These are phyloP conservation scores for Escallonia herrerae DNA, from an alignment of 129 eudicot genomes.

Conservation along the genomic window DNA sequence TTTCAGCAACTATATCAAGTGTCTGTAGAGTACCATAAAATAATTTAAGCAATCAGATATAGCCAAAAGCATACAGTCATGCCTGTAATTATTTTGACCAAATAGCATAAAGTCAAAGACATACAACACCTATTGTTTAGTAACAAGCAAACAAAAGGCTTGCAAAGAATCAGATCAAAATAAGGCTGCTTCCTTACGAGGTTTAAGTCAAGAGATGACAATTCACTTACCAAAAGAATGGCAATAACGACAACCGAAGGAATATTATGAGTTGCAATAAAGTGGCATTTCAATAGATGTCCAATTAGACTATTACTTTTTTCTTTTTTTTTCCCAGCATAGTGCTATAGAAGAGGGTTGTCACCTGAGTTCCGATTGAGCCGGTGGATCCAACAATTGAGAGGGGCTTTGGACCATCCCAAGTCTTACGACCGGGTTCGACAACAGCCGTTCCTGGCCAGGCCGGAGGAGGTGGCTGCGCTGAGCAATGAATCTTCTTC, in stretches of 20 bases:
- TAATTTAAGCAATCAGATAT: slow-evolving; percentile 8
- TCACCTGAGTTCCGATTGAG: slow-evolving; percentile 95
- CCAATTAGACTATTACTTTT: too few species aligned
- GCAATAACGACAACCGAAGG: background rate
- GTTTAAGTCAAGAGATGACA: background rate
- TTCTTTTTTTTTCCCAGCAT: background rate
- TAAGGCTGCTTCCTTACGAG: background rate
- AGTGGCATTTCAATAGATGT: too few species aligned
- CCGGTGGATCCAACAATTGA: slow-evolving; percentile 96
- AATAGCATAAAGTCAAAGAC: background rate
- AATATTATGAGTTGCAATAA: background rate
- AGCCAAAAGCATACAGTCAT: background rate
- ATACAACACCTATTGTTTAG: background rate
- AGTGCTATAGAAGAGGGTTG: background rate
- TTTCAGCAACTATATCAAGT: slow-evolving; percentile 91
- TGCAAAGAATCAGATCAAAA: background rate
- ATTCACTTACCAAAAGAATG: background rate
- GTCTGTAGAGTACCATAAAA: slow-evolving; percentile 47
- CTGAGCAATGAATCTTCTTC: slow-evolving; percentile 56
- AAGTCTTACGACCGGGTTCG: slow-evolving; percentile 55
- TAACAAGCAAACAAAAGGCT: background rate
- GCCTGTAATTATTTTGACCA: background rate
- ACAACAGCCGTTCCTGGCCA: slow-evolving; percentile 83
- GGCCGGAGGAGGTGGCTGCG: slow-evolving; percentile 79
- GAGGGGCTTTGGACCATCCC: slow-evolving; percentile 96